Evolutionary conservation across 2,329 filamentous ascomycete genomes (phyloP).

Genomic region (Clonostachys byssicola): DNA sequence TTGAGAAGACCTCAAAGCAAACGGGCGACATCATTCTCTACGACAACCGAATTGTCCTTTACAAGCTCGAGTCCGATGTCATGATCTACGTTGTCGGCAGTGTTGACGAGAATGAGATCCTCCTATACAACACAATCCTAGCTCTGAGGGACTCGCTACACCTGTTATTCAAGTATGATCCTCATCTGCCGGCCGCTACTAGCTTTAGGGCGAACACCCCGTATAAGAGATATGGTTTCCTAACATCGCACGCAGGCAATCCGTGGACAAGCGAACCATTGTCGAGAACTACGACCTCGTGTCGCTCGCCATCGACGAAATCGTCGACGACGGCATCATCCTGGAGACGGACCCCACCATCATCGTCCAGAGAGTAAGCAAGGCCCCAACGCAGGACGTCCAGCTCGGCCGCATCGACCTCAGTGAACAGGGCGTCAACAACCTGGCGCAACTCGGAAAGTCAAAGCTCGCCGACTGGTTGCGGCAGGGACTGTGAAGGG

Average conservation of each 20-base stretch:
- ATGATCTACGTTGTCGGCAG: slow-evolving; percentile 93
- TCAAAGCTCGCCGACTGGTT: slow-evolving; percentile 86
- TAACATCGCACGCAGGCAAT: slow-evolving; percentile 58
- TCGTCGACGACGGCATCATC: slow-evolving; percentile 92
- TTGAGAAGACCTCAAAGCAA: slow-evolving; percentile 95
- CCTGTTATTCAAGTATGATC: slow-evolving; percentile 77
- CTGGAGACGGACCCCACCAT: slow-evolving; percentile 96
- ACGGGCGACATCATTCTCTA: slow-evolving; percentile 95
- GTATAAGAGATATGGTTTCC: neutral
- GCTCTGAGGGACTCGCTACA: slow-evolving; percentile 88
- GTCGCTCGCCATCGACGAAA: slow-evolving; percentile 90
- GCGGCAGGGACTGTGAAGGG: slow-evolving; percentile 68
- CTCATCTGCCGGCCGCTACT: neutral
- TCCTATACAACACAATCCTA: slow-evolving; percentile 91
- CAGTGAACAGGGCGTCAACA: slow-evolving; percentile 91
- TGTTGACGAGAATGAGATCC: slow-evolving; percentile 91
- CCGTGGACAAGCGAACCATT: slow-evolving; percentile 94
- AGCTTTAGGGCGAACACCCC: neutral
- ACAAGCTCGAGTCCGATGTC: slow-evolving; percentile 96
- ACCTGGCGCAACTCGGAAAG: slow-evolving; percentile 90
- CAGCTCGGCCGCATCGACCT: slow-evolving; percentile 93
- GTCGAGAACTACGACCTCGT: slow-evolving; percentile 98
- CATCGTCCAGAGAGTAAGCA: slow-evolving; percentile 87
- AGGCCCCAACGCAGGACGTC: slow-evolving; percentile 85
- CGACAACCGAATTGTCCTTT: slow-evolving; percentile 92